Conservation (phyloP, 2,329 filamentous ascomycete species). For the Fusarium nelsonii region DNA sequence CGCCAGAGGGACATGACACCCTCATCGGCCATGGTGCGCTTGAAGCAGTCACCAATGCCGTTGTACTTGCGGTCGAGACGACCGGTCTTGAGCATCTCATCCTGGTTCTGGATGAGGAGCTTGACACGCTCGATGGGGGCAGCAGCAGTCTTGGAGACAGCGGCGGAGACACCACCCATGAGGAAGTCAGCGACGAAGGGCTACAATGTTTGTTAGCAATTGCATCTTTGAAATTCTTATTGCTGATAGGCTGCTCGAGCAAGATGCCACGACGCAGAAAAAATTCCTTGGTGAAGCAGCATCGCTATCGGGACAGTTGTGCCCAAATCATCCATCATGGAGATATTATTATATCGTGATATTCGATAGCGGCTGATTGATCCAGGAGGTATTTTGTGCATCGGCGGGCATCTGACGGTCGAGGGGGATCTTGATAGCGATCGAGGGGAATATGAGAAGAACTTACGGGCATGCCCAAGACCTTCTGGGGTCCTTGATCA, state of each 20-base stretch:
- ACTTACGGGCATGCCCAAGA: constrained; percentile 78
- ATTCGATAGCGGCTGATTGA: constrained; percentile 15
- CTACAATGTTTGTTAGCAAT: constrained; percentile 59
- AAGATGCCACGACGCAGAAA: constrained; percentile 16
- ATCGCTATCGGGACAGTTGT: background rate
- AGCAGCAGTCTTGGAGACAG: constrained; percentile 99
- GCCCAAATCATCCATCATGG: background rate
- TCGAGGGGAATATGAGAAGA: constrained; percentile 25
- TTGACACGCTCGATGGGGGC: constrained; percentile 99
- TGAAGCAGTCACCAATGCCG: constrained; percentile 96
- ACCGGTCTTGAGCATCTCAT: constrained; percentile 99
- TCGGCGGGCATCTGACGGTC: constrained; percentile 49
- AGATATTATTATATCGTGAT: constrained; percentile 34
- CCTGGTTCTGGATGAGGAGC: constrained; percentile 99
- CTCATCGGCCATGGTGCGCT: constrained; percentile 88
- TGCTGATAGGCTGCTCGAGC: background rate
- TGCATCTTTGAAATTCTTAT: background rate
- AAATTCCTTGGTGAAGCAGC: background rate
- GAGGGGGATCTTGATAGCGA: constrained; percentile 9
- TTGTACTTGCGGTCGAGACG: constrained; percentile 98
- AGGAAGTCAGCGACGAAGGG: constrained; percentile 98
- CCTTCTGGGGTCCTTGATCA: constrained; percentile 64
- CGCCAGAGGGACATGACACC: constrained; percentile 97
- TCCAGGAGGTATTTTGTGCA: constrained; percentile 39
- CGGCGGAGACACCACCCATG: constrained; percentile 99